Percentiles rank a stretch among this genome's conserved stretches.
Evolutionary conservation across 2,329 filamentous ascomycete species (phyloP).

Genomic region (Ceratocystis ficicola): DNA sequence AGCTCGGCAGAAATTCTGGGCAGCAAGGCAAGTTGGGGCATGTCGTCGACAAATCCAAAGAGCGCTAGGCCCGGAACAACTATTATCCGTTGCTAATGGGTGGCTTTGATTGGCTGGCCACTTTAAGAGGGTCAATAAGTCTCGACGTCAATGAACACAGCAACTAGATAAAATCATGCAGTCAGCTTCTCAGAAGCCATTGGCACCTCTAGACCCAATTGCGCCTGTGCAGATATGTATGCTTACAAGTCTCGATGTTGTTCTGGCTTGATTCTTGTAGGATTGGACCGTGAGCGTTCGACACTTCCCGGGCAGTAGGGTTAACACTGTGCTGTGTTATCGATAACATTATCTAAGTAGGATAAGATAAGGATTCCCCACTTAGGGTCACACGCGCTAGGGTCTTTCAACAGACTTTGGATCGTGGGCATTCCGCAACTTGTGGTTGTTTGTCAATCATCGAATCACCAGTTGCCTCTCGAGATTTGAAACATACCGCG

Average conservation of each 20-base stretch:
- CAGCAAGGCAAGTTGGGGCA: conserved; percentile 26
- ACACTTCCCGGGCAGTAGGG: neutral
- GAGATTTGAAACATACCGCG: neutral
- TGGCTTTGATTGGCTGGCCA: neutral
- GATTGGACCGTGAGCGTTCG: neutral
- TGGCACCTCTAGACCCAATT: neutral
- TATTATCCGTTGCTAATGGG: conserved; percentile 25
- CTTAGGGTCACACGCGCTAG: neutral
- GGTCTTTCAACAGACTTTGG: neutral
- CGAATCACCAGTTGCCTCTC: neutral
- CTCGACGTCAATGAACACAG: neutral
- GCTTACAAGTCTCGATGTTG: neutral
- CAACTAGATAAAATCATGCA: neutral
- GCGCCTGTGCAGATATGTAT: neutral
- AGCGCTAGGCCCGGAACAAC: conserved; percentile 28
- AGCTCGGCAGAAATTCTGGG: conserved; percentile 1
- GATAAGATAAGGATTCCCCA: neutral
- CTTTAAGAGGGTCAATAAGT: neutral
- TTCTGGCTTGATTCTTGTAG: neutral
- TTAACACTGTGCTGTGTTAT: neutral
- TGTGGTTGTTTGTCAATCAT: neutral
- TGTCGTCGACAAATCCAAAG: conserved; percentile 30
- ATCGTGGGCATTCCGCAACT: neutral
- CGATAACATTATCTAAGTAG: neutral
- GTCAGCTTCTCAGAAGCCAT: too few relatives aligned